These are phyloP conservation scores for Amanita fuliginea DNA, from an alignment of 768 basidiomycete genomes.

Conservation along the genomic window DNA sequence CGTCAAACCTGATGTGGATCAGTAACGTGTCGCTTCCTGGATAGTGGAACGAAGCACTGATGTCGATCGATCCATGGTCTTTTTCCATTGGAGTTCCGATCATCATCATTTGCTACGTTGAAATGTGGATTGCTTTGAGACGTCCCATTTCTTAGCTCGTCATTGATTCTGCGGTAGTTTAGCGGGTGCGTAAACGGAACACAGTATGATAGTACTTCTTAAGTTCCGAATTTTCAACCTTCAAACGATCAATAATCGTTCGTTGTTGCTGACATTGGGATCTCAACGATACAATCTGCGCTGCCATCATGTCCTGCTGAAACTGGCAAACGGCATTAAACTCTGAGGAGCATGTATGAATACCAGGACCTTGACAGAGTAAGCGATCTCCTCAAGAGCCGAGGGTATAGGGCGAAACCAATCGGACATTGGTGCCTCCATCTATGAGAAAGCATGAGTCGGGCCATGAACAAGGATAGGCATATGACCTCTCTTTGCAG, in stretches of 20 bases:
- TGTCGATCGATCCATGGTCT: constrained; percentile 31
- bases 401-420: constrained; percentile 65
- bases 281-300: constrained; percentile 56
- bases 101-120: constrained; percentile 14
- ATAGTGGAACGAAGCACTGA: not conserved
- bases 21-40: not conserved
- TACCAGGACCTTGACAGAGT: constrained; percentile 48
- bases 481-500: constrained; percentile 55
- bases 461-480: not conserved
- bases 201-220: constrained; percentile 33
- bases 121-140: constrained; percentile 31
- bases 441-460: constrained; percentile 25
- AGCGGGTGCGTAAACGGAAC: constrained; percentile 4
- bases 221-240: constrained; percentile 38
- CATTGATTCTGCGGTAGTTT: constrained; percentile 31
- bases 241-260: constrained; percentile 38
- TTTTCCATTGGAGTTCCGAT: constrained; percentile 51
- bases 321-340: constrained; percentile 36
- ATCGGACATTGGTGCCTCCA: constrained; percentile 72
- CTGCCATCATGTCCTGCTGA: constrained; percentile 66
- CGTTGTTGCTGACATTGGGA: constrained; percentile 46
- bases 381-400: constrained; percentile 52
- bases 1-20: not conserved
- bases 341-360: not conserved
- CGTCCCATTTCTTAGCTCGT: constrained; percentile 39